A percentile compares a stretch with the other conserved stretches of the same genome.
phyloP scores from a whole-genome alignment of 306 rosid species.

The Quercus engelmannii region DNA sequence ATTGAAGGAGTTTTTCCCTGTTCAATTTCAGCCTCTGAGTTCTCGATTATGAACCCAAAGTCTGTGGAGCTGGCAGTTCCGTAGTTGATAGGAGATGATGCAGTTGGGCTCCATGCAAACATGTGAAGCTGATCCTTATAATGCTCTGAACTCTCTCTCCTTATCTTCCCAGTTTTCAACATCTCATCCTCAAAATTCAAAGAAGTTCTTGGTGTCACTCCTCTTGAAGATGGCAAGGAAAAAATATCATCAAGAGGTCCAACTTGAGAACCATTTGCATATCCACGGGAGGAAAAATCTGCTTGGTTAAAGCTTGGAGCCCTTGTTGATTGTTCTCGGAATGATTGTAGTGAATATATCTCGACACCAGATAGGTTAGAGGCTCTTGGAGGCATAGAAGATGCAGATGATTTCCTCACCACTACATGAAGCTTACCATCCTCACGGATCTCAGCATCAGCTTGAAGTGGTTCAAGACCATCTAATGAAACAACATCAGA shows the following conservation, averaged over 20 bases:
- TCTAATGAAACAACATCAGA: constrained; percentile 1
- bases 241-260: not conserved
- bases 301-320: not conserved
- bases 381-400: constrained; percentile 4
- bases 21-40: not conserved
- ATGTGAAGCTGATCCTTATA: not conserved
- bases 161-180: not conserved
- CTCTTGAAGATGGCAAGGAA: not conserved
- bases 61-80: not conserved
- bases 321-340: not conserved
- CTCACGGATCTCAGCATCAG: not conserved
- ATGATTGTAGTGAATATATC: constrained; percentile 6
- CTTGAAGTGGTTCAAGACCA: not conserved
- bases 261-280: not conserved
- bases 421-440: constrained; percentile 17
- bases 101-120: constrained; percentile 16
- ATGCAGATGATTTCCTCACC: constrained; percentile 3
- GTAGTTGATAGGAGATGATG: constrained; percentile 1
- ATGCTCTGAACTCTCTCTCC: not conserved
- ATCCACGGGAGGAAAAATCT: not conserved
- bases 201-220: not conserved
- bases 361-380: constrained; percentile 10
- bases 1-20: not conserved
- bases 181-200: not conserved
- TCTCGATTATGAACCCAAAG: not conserved